Evolutionary conservation across 768 basidiomycete genomes (phyloP), one percentile per base, ranked within the genome.

Genomic region (Amanita molliuscula): DNA sequence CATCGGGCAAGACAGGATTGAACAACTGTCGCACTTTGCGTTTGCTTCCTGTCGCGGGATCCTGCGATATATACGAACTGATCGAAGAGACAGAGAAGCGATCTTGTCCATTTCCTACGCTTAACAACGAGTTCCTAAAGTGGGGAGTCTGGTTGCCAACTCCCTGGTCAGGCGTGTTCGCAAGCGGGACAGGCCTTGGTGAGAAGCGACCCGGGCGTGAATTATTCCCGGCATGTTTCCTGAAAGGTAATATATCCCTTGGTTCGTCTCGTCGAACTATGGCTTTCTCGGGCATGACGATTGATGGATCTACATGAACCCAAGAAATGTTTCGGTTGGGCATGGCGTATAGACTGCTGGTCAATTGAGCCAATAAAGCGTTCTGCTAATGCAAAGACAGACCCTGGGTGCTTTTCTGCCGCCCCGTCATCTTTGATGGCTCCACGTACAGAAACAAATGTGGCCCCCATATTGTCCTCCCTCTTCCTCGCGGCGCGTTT

Each of bases 1-100:
- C 87, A 63, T 90, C 87, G 0, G 84, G 81, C 2, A 89, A 76
- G 20, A 84, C 72, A 6, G 87, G 81, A 48, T 67, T 70, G 60
- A 86, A 89, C 2, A 75, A 48, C 58, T 86, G 85, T 28, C 74
- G 77, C 52, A 86, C 75, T 62, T 76, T 77, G 55, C 79, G 77
- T 21, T 64, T 58, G 1, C 64, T 62, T 3, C 71, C 69, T 31
- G 62, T 52, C 31, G 67, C 65, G 6, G 63, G 56, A 33, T 52
- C 61, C 34, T 33, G 38, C 11, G 34, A 20, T 9, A 6, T 20
- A 16, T 35, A 33, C 18, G 71, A 71, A 16, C 61, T 58, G 37
- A 65, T 57, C 6, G 71, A 72, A 11, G 65, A 52, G 21, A 70
- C 67, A 6, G 73, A 73, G 57, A 71, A 71, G 42, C 69, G 65